Evolutionary conservation across 495 filamentous ascomycete genomes (phyloP).

Genomic region (Aspergillus olivimuriae): DNA sequence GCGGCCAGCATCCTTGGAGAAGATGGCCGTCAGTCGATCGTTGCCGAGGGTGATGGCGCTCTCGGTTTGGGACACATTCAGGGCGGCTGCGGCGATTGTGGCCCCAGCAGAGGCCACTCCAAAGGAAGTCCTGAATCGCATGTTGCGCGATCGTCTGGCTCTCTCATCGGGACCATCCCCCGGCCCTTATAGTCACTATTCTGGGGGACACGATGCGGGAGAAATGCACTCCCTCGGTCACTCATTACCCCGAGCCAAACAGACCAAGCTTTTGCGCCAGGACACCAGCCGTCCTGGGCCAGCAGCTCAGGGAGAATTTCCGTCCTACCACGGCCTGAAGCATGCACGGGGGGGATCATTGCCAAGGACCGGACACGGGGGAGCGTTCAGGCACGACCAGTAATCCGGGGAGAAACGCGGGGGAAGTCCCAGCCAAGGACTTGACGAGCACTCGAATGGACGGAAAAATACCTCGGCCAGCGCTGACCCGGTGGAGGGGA

Average conservation of each 20-base stretch:
- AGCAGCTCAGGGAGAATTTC: background rate
- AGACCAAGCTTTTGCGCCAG: background rate
- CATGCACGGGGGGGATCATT: no score
- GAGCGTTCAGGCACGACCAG: slow-evolving; percentile 4
- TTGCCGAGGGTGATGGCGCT: slow-evolving; percentile 36
- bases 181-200: no score
- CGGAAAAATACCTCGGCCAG: slow-evolving; percentile 16
- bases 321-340: background rate
- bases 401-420: slow-evolving; percentile 17
- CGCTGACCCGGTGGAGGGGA: slow-evolving; percentile 9
- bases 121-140: slow-evolving; percentile 7
- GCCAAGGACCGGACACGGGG: background rate
- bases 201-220: no score
- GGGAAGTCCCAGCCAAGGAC: slow-evolving; percentile 13
- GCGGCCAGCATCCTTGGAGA: slow-evolving; percentile 37
- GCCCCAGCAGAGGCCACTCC: slow-evolving; percentile 4
- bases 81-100: slow-evolving; percentile 11
- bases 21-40: slow-evolving; percentile 38
- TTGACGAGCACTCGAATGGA: slow-evolving; percentile 4
- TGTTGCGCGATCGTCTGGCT: background rate
- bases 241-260: background rate
- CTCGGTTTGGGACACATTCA: slow-evolving; percentile 20
- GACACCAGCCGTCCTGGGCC: background rate
- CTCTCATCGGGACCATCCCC: background rate
- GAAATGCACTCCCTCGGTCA: background rate